Evolutionary conservation across 768 basidiomycete genomes (phyloP), one percentile per base, ranked within the genome.

Genomic region (Russula abietina): DNA sequence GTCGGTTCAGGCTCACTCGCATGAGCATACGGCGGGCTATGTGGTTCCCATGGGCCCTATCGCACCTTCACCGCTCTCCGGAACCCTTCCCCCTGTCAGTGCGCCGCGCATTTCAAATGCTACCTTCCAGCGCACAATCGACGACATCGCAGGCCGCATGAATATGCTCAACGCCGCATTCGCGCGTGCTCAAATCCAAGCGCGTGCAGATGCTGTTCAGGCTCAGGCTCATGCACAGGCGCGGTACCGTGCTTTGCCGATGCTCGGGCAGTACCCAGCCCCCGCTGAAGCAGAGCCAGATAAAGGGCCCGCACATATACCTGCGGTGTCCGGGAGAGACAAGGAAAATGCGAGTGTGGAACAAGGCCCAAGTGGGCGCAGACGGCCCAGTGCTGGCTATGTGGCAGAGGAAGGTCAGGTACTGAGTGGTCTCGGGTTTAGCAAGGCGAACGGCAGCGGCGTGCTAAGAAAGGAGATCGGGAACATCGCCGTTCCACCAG

Each of bases 391-490:
- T 28, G 58, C 52, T 11, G 33, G 52, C 2, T 46, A 63, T 54
- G 38, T 3, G 7, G 67, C 69, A 38, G 68, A 73, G n/a, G 60
- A 69, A 1, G 57, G 57, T 6, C 67, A 70, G 36, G 22, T 62
- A 1, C 60, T 73, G 55, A 73, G 71, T 12, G 77, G 76, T 16
- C 62, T 76, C 28, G 73, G 76, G 38, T 72, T 73, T 60, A 70
- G 68, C 55, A 64, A 75, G 54, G 41, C 52, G 17, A 55, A 62
- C 36, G 60, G 56, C 24, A 45, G 41, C 17, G 66, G 73, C 14
- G 65, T 75, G 69, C 55, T 77, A 22, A 77, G 77, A n/a, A 79
- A 78, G 65, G 81, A 83, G 61, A 77, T 81, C 71, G 81, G 80
- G 11, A 87, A 82, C 64, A 76, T 83, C 41, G 54, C 81, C 24